These are phyloP conservation scores for Astrothelium subdiscretum DNA, from an alignment of 495 filamentous ascomycete genomes.

Conservation along the genomic window DNA sequence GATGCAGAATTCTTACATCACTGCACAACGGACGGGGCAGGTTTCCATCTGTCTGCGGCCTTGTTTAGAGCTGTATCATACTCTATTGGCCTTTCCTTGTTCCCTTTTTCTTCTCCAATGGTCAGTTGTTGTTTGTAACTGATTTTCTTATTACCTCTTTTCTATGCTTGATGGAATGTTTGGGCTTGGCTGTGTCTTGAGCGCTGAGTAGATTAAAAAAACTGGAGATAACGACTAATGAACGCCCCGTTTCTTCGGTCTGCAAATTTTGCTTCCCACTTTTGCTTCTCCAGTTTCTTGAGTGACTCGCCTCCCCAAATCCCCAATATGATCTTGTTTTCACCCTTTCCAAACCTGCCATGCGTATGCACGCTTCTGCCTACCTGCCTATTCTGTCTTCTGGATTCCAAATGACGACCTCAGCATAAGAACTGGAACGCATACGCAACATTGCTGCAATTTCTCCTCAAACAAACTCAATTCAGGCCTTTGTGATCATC, in stretches of 20 bases:
- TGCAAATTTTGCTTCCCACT: neutral
- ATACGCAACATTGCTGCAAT: neutral
- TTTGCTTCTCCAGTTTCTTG: neutral
- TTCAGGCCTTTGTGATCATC: neutral
- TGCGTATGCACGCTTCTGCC: neutral
- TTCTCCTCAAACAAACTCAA: neutral
- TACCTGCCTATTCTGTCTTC: neutral
- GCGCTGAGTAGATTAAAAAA: slow-evolving; percentile 3
- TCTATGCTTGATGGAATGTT: neutral
- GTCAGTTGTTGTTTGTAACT: neutral
- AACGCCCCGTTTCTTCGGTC: neutral
- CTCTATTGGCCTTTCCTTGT: neutral
- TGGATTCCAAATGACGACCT: neutral
- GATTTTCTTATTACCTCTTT: neutral
- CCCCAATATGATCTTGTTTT: neutral
- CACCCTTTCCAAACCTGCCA: neutral
- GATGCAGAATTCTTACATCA: neutral
- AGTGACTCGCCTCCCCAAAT: neutral
- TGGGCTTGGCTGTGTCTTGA: neutral
- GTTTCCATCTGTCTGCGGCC: slow-evolving; percentile 2
- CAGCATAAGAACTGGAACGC: neutral
- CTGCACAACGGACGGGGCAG: slow-evolving; percentile 1
- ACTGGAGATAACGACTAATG: slow-evolving; percentile 1
- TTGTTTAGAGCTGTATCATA: neutral
- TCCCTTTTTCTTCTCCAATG: neutral